Evolutionary conservation across 148 eudicot species (phyloP), one percentile per base, ranked within the genome.

Genomic region (Suaeda aralocaspica): DNA sequence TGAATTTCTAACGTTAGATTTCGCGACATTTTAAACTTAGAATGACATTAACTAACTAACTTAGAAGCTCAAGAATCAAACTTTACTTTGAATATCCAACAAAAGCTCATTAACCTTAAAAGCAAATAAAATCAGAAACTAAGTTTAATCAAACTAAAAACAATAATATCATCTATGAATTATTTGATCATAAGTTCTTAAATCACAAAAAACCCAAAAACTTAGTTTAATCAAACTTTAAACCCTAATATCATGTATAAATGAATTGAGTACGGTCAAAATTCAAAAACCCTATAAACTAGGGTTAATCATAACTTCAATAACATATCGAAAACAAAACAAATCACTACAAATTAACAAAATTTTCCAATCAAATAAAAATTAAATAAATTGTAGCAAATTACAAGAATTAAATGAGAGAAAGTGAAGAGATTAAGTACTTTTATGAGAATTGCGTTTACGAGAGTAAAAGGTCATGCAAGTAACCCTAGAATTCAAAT

Each of bases 381-480:
- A 31, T 15, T 4, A 0, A 4, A 24, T 56, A 15, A 29, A 53
- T 5, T 24, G 21, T 24, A 33, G 41, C 42, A 8, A 8, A 25
- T 5, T 48, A 28, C 3, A 50, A 22, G 36, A 48, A 29, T 0
- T 1, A 2, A 64, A 44, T 42, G 30, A 65, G 18, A 56, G 46
- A 53, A 31, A 56, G 33, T 19, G 21, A 51, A 34, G 16, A 26
- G 12, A 33, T 15, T 58, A 44, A 19, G 25, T 63, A 59, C 72
- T 42, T 59, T 74, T 68, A 30, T 59, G 33, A 12, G 77, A 74
- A 67, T 59, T 66, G 51, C 59, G 67, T 24, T 51, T 58, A n/a
- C 36, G 67, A 34, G 77, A 74, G 4, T 48, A 49, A 45, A 74
- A 34, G n/a, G 77, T 48, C 33, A 74, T 74, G 60, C 77, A 74